Conservation (phyloP, 2,329 filamentous ascomycete species). For the Aulographum hederae region DNA sequence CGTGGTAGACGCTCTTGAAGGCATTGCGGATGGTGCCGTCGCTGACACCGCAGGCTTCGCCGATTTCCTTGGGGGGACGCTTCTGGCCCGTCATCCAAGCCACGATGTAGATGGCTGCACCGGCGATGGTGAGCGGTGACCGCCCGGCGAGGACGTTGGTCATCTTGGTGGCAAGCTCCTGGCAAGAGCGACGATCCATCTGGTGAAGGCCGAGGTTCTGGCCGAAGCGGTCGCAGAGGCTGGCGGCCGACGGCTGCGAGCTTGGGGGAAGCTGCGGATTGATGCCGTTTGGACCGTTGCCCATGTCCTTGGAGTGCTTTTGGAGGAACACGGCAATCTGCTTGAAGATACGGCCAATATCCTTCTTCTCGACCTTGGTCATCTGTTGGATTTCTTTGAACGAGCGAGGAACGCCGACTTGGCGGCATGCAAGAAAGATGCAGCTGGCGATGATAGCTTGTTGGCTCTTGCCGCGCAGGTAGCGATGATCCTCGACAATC, state of each 20-base stretch:
- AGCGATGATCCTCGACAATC: conserved; percentile 76
- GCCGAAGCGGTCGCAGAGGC: not conserved
- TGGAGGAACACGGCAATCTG: conserved; percentile 74
- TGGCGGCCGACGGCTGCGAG: not conserved
- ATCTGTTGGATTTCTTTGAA: conserved; percentile 90
- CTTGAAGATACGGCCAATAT: conserved; percentile 94
- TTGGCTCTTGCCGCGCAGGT: conserved; percentile 88
- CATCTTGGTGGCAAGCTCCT: conserved; percentile 59
- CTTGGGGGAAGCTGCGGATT: not conserved
- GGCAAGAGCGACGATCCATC: conserved; percentile 65
- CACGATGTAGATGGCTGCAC: conserved; percentile 93
- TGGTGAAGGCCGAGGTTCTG: too few relatives aligned
- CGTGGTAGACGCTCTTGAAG: conserved; percentile 71
- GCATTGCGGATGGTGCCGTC: conserved; percentile 94
- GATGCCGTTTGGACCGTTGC: not conserved
- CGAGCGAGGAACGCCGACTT: conserved; percentile 69
- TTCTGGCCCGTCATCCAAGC: conserved; percentile 68
- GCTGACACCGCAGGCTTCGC: conserved; percentile 68
- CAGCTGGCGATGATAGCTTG: conserved; percentile 90
- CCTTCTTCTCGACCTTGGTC: conserved; percentile 90
- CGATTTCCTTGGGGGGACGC: conserved; percentile 73
- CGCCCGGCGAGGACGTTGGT: conserved; percentile 75
- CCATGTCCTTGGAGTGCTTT: conserved; percentile 22
- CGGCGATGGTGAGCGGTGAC: conserved; percentile 83
- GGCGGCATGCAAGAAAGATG: conserved; percentile 93